Evolutionary conservation across 768 basidiomycete genomes (phyloP).

Genomic region (Pleurotus platypus): DNA sequence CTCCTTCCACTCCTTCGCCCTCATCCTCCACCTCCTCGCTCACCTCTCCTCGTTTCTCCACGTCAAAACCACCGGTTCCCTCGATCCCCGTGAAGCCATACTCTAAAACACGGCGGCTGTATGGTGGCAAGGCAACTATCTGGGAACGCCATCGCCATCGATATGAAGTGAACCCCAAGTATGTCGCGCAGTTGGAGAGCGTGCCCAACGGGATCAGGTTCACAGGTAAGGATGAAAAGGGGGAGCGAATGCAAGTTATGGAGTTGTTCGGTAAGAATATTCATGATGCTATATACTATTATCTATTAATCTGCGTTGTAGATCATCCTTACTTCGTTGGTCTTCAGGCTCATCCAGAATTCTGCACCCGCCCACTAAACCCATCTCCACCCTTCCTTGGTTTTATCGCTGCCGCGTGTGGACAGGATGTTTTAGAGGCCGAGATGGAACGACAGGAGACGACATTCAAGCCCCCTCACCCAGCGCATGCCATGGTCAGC

Average conservation of each 20-base stretch:
- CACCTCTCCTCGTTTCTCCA: neutral
- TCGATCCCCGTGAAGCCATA: conserved; percentile 28
- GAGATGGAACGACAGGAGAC: conserved; percentile 66
- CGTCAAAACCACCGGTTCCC: neutral
- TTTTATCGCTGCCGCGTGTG: conserved; percentile 79
- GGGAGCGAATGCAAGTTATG: conserved; percentile 95
- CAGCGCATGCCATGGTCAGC: conserved; percentile 67
- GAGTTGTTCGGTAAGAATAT: conserved; percentile 71
- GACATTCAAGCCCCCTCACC: conserved; percentile 72
- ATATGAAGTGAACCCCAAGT: conserved; percentile 91
- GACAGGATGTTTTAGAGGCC: conserved; percentile 52
- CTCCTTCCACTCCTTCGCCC: neutral
- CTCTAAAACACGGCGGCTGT: conserved; percentile 74
- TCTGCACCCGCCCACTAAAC: conserved; percentile 96
- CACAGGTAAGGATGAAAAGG: conserved; percentile 88
- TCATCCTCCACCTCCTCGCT: neutral
- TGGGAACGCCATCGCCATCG: conserved; percentile 98
- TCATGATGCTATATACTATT: neutral
- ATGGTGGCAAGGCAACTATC: conserved; percentile 75
- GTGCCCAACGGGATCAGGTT: conserved; percentile 54
- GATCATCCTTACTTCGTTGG: conserved; percentile 95
- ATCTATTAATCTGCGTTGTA: conserved; percentile 21
- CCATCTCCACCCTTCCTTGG: conserved; percentile 98
- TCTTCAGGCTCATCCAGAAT: conserved; percentile 96
- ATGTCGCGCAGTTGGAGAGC: conserved; percentile 65